Evolutionary conservation across 164 flowering plant genomes (phyloP).

Genomic region (Paratinospora sagittata): DNA sequence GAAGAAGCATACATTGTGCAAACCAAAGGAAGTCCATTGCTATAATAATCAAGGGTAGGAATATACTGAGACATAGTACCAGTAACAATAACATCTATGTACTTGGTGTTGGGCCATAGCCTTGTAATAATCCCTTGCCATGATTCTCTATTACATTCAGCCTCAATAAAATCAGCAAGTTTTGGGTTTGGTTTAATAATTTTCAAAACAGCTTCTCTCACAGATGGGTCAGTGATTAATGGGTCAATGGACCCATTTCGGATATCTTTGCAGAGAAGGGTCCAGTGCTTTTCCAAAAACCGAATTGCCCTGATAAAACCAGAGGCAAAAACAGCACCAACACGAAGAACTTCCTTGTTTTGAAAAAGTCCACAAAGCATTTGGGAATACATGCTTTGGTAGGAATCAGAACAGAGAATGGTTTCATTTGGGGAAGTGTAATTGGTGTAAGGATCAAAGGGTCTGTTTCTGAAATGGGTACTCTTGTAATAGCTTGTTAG

Average conservation of each 20-base stretch:
- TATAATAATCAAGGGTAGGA: constrained; percentile 79
- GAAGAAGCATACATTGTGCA: constrained; percentile 98
- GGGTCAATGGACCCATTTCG: constrained; percentile 54
- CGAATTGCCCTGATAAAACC: constrained; percentile 90
- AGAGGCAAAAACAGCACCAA: constrained; percentile 94
- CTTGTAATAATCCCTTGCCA: constrained; percentile 92
- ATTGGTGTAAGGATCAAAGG: constrained; percentile 84
- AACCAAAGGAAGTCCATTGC: constrained; percentile 82
- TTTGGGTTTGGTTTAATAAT: constrained; percentile 64
- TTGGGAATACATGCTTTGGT: constrained; percentile 96
- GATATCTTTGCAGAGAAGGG: constrained; percentile 51
- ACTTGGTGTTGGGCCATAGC: constrained; percentile 94
- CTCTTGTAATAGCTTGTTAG: constrained; percentile 91
- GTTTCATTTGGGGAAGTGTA: constrained; percentile 94
- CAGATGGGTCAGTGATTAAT: constrained; percentile 56
- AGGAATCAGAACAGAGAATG: constrained; percentile 80
- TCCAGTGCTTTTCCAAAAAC: constrained; percentile 83
- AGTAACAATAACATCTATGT: constrained; percentile 89
- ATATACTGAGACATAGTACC: constrained; percentile 99
- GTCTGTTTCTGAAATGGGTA: constrained; percentile 61
- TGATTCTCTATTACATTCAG: constrained; percentile 54
- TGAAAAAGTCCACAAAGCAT: constrained; percentile 79
- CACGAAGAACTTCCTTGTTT: constrained; percentile 74
- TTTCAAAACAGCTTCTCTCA: constrained; percentile 55
- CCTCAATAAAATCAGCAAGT: constrained; percentile 69